Base-by-base conservation (phyloP, 2,329 filamentous ascomycete species). In the Aspergillus nomiae region DNA sequence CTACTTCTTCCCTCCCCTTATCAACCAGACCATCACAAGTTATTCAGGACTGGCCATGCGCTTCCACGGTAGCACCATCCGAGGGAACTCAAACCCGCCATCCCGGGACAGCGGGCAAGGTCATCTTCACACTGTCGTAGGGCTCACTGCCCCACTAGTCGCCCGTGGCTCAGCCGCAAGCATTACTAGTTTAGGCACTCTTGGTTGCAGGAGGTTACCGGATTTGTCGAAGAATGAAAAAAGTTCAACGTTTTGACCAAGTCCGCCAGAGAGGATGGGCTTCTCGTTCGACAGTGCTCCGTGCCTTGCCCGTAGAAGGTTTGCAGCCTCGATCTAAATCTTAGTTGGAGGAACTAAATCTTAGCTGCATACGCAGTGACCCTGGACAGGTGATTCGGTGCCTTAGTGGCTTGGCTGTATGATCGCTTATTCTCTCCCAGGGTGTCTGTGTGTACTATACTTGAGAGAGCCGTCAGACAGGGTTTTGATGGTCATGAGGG, bases 71-170 rank as follows among this genome's bases (percentile, higher is more conserved):
- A 55, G 26, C 51, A 38, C 51, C 34, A 55, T 8, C 51, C 30
- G n/a, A 36, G 34, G 34, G 32, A 34, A 54, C 26, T 36, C n/a
- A 21, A 30, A 54, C 51, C 32, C 32, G n/a, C n/a, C 10, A 36
- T 54, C 30, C 51, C 51, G n/a, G 32, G 51, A 55, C 51, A 55
- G 34, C 30, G 51, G 51, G 32, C 32, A 11, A 55, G 19, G 57
- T 59, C 46, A 59, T 59, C 57, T 59, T 59, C 57, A 59, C 48
- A 59, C 36, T n/a, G 55, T 43, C 24, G 34, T 59, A 59, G 57
- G 57, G 57, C 57, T 59, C 21, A 14, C 32, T 36, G 41, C 58
- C 58, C 50, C 58, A 53, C 50, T 55, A 19, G 21, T 38, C 26
- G 36, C 19, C 50, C 50, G 48, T 51, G 46, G 48, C 58, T 51